Evolutionary conservation across 192 early-diverging fungal species (phyloP).

Genomic region (Pilaira anomala): DNA sequence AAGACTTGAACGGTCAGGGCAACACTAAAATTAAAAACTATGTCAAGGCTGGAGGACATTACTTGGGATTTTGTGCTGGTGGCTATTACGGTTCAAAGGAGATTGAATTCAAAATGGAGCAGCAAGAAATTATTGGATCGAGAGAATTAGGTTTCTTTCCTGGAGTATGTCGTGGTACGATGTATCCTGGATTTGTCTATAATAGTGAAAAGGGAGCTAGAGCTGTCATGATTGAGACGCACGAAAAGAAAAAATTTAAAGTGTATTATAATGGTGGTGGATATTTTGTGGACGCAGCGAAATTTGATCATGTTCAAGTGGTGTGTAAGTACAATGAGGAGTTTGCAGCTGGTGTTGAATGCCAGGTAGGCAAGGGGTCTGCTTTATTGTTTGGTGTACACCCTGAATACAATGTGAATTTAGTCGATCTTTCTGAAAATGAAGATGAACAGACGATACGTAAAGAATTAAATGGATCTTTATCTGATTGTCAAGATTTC

Average conservation of each 20-base stretch:
- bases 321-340: conserved; percentile 43
- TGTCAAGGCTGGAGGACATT: conserved; percentile 76
- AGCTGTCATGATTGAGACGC: conserved; percentile 49
- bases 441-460: conserved; percentile 53
- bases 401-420: conserved; percentile 71
- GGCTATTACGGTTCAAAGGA: conserved; percentile 70
- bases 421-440: conserved; percentile 46
- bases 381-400: conserved; percentile 82
- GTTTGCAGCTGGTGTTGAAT: conserved; percentile 65
- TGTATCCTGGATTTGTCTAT: conserved; percentile 82
- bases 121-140: conserved; percentile 66
- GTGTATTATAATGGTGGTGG: conserved; percentile 76
- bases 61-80: conserved; percentile 92
- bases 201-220: conserved; percentile 72
- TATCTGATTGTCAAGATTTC: conserved; percentile 49
- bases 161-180: conserved; percentile 69
- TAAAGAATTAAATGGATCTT: conserved; percentile 42
- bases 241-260: conserved; percentile 17
- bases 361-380: conserved; percentile 59
- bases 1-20: conserved; percentile 60
- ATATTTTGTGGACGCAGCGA: conserved; percentile 51
- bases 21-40: conserved; percentile 63
- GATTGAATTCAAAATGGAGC: conserved; percentile 77
- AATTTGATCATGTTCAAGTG: conserved; percentile 29
- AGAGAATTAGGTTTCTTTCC: conserved; percentile 72